These are phyloP conservation scores for Penicillium malachiteum DNA, from an alignment of 495 filamentous ascomycete genomes.

Conservation along the genomic window DNA sequence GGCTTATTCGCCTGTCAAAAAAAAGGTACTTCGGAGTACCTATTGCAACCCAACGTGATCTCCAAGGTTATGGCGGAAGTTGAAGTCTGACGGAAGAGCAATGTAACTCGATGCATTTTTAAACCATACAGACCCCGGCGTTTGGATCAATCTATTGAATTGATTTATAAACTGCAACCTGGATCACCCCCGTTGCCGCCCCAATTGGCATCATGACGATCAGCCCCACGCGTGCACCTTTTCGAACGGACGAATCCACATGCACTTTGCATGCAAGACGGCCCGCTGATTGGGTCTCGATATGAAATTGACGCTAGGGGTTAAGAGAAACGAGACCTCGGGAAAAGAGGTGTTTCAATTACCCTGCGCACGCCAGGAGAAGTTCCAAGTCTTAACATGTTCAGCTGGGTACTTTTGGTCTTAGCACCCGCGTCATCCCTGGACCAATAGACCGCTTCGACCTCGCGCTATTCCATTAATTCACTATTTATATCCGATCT, in stretches of 20 bases:
- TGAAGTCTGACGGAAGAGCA: not conserved
- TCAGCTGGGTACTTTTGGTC: slow-evolving; percentile 2
- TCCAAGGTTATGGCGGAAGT: too few species aligned
- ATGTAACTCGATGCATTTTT: not conserved
- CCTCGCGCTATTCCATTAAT: not conserved
- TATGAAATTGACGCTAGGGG: slow-evolving; percentile 23
- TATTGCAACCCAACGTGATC: not conserved
- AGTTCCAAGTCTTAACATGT: not conserved
- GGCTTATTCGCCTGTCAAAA: not conserved
- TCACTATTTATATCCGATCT: slow-evolving; percentile 29
- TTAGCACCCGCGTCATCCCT: not conserved
- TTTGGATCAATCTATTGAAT: not conserved
- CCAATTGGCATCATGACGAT: slow-evolving; percentile 22
- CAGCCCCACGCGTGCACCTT: slow-evolving; percentile 16
- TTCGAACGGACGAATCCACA: slow-evolving; percentile 15
- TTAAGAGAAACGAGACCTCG: not conserved
- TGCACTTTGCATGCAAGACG: slow-evolving; percentile 11
- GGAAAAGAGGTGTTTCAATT: slow-evolving; percentile 19
- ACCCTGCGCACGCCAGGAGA: slow-evolving; percentile 10
- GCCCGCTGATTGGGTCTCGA: slow-evolving; percentile 15
- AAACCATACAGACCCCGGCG: not conserved
- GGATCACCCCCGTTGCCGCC: slow-evolving; percentile 24
- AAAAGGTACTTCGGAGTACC: not conserved
- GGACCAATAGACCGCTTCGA: slow-evolving; percentile 3
- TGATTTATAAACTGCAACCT: not conserved